Base-by-base conservation (phyloP, 1,284 basidiomycete genomes). In the Moesziomyces aphidis region DNA sequence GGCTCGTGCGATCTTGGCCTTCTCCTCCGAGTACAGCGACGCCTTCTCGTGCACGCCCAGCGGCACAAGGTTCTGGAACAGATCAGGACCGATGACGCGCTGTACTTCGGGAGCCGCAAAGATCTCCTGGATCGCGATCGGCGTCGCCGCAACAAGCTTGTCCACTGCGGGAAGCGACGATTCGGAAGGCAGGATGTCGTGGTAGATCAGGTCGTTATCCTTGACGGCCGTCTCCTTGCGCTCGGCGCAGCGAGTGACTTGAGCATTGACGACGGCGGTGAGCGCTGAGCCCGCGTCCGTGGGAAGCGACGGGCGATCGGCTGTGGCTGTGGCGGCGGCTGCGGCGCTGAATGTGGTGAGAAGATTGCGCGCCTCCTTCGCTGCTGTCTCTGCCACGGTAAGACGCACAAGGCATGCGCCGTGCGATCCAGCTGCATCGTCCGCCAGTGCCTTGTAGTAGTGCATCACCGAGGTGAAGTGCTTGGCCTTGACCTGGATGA, bases 121-220 rank as follows among this genome's bases (percentile, higher is more conserved):
- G 4, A 97, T 91, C 71, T 98, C 96, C 82, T 98, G 96, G 59
- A 97, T 97, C 0, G 92, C 89, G 56, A 96, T 91, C 0, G 94
- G 90, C 0, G 89, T 90, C 0, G 93, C 92, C 0, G 94, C 90
- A 0, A 88, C 87, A 0, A 91, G 87, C 82, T 93, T 93, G 56
- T 97, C 95, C 58, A 97, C 89, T 0, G 87, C 84, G 0, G 95
- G 90, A 0, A 99, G 88, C 0, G 92, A 89, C 21, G 95, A 93
- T 17, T 91, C 89, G 5, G 91, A 87, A 0, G 95, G 94, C 0
- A 95, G 86, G 59, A 96, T 89, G n/a, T 94, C 94, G 83, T 99
- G 95, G 87, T 99, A 99, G 76, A 99, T 97, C 50, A 99, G 89
- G 82, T 99, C 96, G 85, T 99, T 99, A 86, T 97, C 95, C 62